A percentile compares a stretch with the other conserved stretches of the same genome.
Conservation (phyloP, 2,329 filamentous ascomycete genomes). For the Malbranchea zuffiana region DNA sequence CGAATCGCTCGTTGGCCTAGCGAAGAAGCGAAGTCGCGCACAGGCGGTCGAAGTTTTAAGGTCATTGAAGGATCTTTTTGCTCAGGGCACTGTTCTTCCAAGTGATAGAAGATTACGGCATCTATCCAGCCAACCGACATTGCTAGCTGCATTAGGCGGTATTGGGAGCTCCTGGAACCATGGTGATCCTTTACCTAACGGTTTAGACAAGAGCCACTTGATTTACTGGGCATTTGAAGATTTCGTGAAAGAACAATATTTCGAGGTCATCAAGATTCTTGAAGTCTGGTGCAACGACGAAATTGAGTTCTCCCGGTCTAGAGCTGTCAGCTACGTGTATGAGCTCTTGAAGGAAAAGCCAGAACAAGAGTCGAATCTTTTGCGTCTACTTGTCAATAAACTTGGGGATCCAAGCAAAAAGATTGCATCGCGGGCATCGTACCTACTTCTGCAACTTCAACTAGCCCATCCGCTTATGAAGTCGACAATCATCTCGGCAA, state of each 20-base stretch:
- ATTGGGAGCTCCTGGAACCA: slow-evolving; percentile 53
- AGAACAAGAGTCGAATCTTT: slow-evolving; percentile 88
- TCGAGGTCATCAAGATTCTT: slow-evolving; percentile 81
- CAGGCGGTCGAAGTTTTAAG: slow-evolving; percentile 88
- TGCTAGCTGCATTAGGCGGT: slow-evolving; percentile 60
- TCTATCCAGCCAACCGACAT: slow-evolving; percentile 68
- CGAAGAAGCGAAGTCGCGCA: slow-evolving; percentile 86
- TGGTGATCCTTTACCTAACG: slow-evolving; percentile 60
- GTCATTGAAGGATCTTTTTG: slow-evolving; percentile 87
- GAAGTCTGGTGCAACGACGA: slow-evolving; percentile 93
- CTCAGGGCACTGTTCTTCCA: slow-evolving; percentile 76
- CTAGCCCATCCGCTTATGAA: slow-evolving; percentile 91
- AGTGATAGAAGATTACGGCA: slow-evolving; percentile 66
- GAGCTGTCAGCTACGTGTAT: slow-evolving; percentile 82
- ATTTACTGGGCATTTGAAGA: slow-evolving; percentile 88
- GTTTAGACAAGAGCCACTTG: slow-evolving; percentile 64
- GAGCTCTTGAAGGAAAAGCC: slow-evolving; percentile 90
- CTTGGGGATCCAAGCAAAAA: slow-evolving; percentile 91
- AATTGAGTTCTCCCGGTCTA: slow-evolving; percentile 80
- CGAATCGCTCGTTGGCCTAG: slow-evolving; percentile 68
- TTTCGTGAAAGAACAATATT: slow-evolving; percentile 89
- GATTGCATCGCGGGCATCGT: slow-evolving; percentile 85
- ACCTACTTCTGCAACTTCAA: slow-evolving; percentile 83
- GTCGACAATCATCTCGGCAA: slow-evolving; percentile 65
- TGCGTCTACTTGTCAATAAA: slow-evolving; percentile 89